These are phyloP conservation scores for Xylariomycetidae sp. DNA, from an alignment of 2,329 filamentous ascomycete species.

Conservation along the genomic window DNA sequence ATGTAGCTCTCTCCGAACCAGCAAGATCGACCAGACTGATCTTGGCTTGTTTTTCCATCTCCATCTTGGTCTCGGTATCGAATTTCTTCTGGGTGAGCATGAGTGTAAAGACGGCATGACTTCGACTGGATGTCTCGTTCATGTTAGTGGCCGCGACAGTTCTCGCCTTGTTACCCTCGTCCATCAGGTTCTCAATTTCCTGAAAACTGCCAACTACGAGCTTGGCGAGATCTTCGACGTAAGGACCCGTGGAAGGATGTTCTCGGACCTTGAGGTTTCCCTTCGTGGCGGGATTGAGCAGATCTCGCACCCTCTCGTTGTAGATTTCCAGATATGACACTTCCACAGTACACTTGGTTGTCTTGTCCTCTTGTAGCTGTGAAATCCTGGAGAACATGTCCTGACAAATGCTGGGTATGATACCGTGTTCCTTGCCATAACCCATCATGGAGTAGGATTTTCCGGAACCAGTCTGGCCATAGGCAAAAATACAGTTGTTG, in stretches of 20 bases:
- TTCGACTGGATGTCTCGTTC: slow-evolving; percentile 98
- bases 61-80: slow-evolving; percentile 91
- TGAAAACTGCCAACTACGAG: slow-evolving; percentile 87
- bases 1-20: slow-evolving; percentile 94
- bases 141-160: slow-evolving; percentile 99
- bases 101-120: slow-evolving; percentile 95
- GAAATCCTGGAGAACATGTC: slow-evolving; percentile 92
- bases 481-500: slow-evolving; percentile 99
- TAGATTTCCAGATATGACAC: slow-evolving; percentile 99
- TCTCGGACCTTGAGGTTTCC: slow-evolving; percentile 96
- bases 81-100: slow-evolving; percentile 92
- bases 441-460: slow-evolving; percentile 99
- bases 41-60: slow-evolving; percentile 94
- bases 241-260: slow-evolving; percentile 94
- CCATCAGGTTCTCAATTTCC: slow-evolving; percentile 97
- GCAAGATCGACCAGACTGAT: slow-evolving; percentile 97
- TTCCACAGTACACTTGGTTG: slow-evolving; percentile 85
- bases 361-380: slow-evolving; percentile 65
- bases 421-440: slow-evolving; percentile 90
- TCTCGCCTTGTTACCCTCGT: slow-evolving; percentile 97
- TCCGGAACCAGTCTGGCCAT: slow-evolving; percentile 95
- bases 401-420: slow-evolving; percentile 95
- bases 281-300: slow-evolving; percentile 92
- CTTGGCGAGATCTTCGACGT: slow-evolving; percentile 96
- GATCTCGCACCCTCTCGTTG: slow-evolving; percentile 93